These are phyloP conservation scores for Phytophthora sojae DNA, from an alignment of 352 stramenopile genomes.

Conservation along the genomic window DNA sequence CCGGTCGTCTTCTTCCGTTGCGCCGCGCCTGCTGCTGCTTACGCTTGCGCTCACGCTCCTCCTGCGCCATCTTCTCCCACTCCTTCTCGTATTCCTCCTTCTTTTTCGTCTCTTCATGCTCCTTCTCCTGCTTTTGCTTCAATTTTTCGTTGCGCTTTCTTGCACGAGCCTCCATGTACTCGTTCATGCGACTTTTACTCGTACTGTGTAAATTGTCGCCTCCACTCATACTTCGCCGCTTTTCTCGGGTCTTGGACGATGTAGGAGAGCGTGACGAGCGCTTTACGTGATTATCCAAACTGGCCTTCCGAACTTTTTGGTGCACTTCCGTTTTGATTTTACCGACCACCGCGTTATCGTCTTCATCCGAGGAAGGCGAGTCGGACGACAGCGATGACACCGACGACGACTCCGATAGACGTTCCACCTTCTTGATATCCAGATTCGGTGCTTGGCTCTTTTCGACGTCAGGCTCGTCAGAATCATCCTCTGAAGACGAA, in stretches of 20 bases:
- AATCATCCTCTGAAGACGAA: constrained; percentile 42
- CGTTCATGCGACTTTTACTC: constrained; percentile 87
- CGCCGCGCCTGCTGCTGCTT: constrained; percentile 82
- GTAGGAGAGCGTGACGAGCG: constrained; percentile 45
- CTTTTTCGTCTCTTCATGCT: constrained; percentile 77
- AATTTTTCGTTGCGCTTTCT: constrained; percentile 83
- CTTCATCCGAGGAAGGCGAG: constrained; percentile 34
- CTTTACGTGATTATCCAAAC: constrained; percentile 29
- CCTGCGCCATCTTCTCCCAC: constrained; percentile 90
- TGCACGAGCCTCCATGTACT: constrained; percentile 88
- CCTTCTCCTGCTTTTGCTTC: constrained; percentile 76
- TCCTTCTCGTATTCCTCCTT: constrained; percentile 90
- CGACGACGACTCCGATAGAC: constrained; percentile 38
- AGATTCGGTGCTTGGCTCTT: constrained; percentile 24
- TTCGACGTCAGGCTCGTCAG: constrained; percentile 32
- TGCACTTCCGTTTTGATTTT: constrained; percentile 36
- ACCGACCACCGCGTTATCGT: constrained; percentile 16
- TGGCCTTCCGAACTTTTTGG: constrained; percentile 36
- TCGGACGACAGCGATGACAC: constrained; percentile 34
- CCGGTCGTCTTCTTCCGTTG: constrained; percentile 69
- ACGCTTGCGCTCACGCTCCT: constrained; percentile 82
- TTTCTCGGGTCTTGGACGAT: constrained; percentile 49
- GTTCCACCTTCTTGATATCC: constrained; percentile 24
- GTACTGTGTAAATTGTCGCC: constrained; percentile 38
- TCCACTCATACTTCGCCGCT: constrained; percentile 48